Evolutionary conservation across 306 rosid species (phyloP).

Genomic region (Trifolium pratense): DNA sequence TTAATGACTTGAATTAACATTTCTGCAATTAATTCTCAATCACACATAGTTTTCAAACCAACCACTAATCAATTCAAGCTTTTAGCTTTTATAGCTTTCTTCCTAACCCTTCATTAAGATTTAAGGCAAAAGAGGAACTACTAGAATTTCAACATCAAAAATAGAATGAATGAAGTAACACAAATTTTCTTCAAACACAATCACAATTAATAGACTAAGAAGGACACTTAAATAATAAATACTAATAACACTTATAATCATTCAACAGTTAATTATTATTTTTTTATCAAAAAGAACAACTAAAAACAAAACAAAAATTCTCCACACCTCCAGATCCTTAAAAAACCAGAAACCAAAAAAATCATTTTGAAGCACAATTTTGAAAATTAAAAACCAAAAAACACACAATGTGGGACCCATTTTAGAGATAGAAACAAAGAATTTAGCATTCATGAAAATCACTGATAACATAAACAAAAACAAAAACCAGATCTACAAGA

Average conservation of each 20-base stretch:
- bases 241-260: constrained; percentile 41
- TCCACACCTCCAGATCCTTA: constrained; percentile 24
- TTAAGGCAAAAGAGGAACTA: constrained; percentile 31
- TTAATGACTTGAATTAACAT: constrained; percentile 35
- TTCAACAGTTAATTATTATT: constrained; percentile 44
- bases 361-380: constrained; percentile 36
- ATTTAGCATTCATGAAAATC: constrained; percentile 34
- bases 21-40: constrained; percentile 36
- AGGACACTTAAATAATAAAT: constrained; percentile 25
- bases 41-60: constrained; percentile 29
- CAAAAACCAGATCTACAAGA: constrained; percentile 62
- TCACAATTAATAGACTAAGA: constrained; percentile 37
- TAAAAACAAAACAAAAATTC: constrained; percentile 6
- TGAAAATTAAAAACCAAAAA: constrained; percentile 40
- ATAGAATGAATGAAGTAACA: constrained; percentile 36
- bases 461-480: constrained; percentile 27
- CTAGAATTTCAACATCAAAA: constrained; percentile 36
- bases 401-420: constrained; percentile 40
- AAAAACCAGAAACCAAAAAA: not conserved
- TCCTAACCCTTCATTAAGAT: not conserved
- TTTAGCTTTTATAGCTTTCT: not conserved
- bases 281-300: not conserved
- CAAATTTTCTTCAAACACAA: constrained; percentile 32
- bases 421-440: constrained; percentile 30
- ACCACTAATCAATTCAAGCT: constrained; percentile 38